These are phyloP conservation scores for Solanum virginianum DNA, from an alignment of 257 asterid genomes.

Conservation along the genomic window DNA sequence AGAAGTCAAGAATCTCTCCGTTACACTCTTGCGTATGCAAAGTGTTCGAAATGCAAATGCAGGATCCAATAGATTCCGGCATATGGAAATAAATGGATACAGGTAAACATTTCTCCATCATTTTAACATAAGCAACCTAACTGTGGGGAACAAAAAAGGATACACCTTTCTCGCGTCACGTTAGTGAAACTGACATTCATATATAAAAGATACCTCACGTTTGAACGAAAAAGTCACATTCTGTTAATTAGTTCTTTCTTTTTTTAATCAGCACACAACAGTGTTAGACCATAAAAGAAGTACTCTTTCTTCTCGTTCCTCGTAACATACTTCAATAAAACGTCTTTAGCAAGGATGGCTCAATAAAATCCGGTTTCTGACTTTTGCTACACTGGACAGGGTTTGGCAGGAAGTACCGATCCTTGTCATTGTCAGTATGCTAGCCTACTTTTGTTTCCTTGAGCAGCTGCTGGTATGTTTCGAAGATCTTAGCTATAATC, in stretches of 20 bases:
- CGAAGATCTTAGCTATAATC: not conserved
- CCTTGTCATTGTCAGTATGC: constrained; percentile 76
- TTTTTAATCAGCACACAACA: not conserved
- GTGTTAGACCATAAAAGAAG: not conserved
- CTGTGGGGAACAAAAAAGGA: not conserved
- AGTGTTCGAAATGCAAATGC: constrained; percentile 26
- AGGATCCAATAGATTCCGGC: constrained; percentile 6
- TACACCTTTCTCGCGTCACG: not conserved
- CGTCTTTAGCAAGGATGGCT: not conserved
- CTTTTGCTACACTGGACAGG: constrained; percentile 18
- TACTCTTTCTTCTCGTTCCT: not conserved
- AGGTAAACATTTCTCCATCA: constrained; percentile 33
- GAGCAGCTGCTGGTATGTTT: constrained; percentile 76
- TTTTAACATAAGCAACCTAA: not conserved
- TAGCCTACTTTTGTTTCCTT: constrained; percentile 80
- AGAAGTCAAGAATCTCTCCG: constrained; percentile 76
- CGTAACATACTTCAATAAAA: not conserved
- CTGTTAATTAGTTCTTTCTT: not conserved
- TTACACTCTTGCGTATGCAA: constrained; percentile 70
- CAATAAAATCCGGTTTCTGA: not conserved
- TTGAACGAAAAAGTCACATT: not conserved
- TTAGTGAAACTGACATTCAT: not conserved
- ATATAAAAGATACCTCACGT: not conserved
- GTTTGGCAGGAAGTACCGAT: constrained; percentile 90
- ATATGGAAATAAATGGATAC: constrained; percentile 51